Conservation (phyloP, 2,329 filamentous ascomycete species). For the Stagonosporopsis vannaccii region DNA sequence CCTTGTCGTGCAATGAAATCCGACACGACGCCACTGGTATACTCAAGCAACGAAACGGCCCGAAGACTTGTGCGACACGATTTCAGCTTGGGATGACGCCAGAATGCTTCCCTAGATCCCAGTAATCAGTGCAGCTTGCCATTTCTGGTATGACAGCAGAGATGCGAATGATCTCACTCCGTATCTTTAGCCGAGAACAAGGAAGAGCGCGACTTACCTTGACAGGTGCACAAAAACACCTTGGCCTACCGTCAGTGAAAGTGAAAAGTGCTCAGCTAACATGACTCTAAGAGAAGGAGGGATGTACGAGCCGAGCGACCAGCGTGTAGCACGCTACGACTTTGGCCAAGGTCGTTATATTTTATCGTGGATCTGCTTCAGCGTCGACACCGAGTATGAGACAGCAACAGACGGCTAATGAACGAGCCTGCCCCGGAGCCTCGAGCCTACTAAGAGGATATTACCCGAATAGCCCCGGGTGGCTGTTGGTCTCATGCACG, state of each 20-base stretch:
- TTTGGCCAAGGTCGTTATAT: background rate
- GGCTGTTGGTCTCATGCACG: background rate
- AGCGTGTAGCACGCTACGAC: background rate
- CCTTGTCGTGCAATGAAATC: no score
- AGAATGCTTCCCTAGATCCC: no score
- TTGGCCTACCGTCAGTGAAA: background rate
- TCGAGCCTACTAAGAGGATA: background rate
- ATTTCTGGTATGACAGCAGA: background rate
- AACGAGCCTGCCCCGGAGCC: no score
- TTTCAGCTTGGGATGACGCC: no score
- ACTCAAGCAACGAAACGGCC: no score
- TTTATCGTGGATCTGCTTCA: background rate
- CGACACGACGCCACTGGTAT: no score
- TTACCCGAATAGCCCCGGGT: background rate
- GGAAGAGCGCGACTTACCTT: background rate
- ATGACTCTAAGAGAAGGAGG: background rate
- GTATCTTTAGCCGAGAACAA: background rate
- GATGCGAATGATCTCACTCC: background rate
- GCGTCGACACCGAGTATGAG: background rate
- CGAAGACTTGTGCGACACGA: no score
- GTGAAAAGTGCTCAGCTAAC: background rate
- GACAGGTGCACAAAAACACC: background rate
- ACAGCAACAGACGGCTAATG: background rate
- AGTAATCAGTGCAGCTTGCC: background rate
- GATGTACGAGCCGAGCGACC: background rate